Conservation (phyloP, 768 basidiomycete genomes). For the Amanita molliuscula region DNA sequence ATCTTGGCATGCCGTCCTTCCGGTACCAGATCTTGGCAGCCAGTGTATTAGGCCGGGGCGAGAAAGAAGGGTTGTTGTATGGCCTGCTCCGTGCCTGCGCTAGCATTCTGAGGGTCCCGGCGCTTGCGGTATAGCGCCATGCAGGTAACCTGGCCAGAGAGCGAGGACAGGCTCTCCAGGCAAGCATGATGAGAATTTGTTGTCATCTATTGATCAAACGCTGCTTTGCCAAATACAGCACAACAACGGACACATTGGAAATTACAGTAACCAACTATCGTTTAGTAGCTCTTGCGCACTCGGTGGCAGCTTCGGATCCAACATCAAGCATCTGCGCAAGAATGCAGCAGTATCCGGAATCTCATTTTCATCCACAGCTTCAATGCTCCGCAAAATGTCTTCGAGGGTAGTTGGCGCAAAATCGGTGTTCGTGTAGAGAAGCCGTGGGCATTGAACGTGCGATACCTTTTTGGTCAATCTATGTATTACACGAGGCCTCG, state of each 20-base stretch:
- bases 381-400: background rate
- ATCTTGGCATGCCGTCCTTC: slow-evolving; percentile 6
- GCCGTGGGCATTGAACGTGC: no score
- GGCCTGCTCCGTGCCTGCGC: background rate
- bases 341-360: slow-evolving; percentile 9
- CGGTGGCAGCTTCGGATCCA: slow-evolving; percentile 12
- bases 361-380: slow-evolving; percentile 6
- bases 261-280: slow-evolving; percentile 8
- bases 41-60: slow-evolving; percentile 2
- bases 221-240: background rate
- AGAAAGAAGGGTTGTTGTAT: background rate
- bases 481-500: background rate
- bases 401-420: background rate
- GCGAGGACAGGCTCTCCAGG: background rate
- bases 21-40: slow-evolving; percentile 3
- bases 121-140: background rate
- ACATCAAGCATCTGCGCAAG: slow-evolving; percentile 11
- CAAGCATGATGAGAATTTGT: background rate
- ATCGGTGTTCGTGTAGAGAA: slow-evolving; percentile 2
- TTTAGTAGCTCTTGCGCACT: slow-evolving; percentile 12
- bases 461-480: background rate
- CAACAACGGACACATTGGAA: background rate
- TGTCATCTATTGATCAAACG: background rate
- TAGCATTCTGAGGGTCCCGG: background rate
- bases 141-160: background rate